phyloP scores from a whole-genome alignment of 2,329 filamentous ascomycete genomes.

The Cladosporium sp. region DNA sequence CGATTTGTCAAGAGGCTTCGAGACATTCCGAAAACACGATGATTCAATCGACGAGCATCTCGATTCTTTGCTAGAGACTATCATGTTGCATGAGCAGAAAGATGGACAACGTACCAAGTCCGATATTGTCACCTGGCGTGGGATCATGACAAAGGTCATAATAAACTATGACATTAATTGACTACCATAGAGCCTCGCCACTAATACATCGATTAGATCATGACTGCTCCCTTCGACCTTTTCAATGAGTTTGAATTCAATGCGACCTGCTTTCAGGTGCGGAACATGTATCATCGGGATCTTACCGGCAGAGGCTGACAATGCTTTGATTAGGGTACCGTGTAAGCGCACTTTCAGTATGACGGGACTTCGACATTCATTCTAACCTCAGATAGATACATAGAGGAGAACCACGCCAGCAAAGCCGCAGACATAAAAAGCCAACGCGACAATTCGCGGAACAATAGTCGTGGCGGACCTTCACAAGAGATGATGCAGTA shows the following conservation, averaged over 20 bases:
- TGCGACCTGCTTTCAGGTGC: constrained; percentile 81
- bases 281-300: constrained; percentile 25
- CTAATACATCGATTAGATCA: constrained; percentile 58
- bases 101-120: constrained; percentile 60
- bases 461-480: constrained; percentile 33
- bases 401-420: constrained; percentile 81
- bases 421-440: constrained; percentile 51
- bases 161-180: neutral
- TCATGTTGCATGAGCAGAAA: constrained; percentile 68
- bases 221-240: constrained; percentile 77
- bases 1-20: constrained; percentile 76
- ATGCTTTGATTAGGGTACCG: constrained; percentile 16
- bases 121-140: constrained; percentile 86
- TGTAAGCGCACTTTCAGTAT: constrained; percentile 33
- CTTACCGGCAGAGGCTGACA: constrained; percentile 4
- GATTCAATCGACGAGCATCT: constrained; percentile 82
- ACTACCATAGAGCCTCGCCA: too few relatives aligned
- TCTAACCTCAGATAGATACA: constrained; percentile 58
- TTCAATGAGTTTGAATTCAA: constrained; percentile 96
- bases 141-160: constrained; percentile 93
- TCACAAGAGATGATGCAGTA: constrained; percentile 82
- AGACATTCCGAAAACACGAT: constrained; percentile 77
- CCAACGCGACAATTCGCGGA: constrained; percentile 29
- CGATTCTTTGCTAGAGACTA: constrained; percentile 72
- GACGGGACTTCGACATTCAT: neutral